Percentiles rank a stretch among this genome's conserved stretches.
phyloP scores from a whole-genome alignment of 129 eudicot species.

The Flaveria linearis region DNA sequence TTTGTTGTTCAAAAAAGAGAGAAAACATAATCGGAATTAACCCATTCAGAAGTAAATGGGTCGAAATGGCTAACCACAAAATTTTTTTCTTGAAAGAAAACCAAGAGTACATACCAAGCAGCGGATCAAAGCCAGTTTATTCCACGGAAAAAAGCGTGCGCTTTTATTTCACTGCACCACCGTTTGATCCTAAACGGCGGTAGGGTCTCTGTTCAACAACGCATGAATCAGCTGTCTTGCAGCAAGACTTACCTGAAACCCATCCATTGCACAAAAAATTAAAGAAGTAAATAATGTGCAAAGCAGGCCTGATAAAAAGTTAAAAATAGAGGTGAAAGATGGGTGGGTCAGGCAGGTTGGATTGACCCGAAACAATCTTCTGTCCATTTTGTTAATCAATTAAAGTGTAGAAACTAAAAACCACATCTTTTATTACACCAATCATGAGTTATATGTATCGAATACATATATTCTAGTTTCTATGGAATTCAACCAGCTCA shows the following conservation, averaged over 20 bases:
- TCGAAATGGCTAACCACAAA: too few species aligned
- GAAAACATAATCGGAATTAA: too few species aligned
- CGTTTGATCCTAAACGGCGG: constrained; percentile 79
- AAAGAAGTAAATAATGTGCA: not conserved
- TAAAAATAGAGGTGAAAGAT: not conserved
- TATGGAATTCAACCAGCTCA: not conserved
- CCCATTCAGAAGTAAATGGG: too few species aligned
- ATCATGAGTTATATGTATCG: not conserved
- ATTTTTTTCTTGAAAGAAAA: not conserved
- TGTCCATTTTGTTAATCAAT: not conserved
- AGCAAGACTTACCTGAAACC: constrained; percentile 75
- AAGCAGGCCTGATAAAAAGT: constrained; percentile 10
- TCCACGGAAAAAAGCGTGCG: constrained; percentile 81
- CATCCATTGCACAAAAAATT: constrained; percentile 2
- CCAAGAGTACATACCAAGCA: constrained; percentile 65
- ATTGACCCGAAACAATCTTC: not conserved
- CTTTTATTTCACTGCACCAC: constrained; percentile 87
- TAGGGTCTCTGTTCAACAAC: constrained; percentile 79
- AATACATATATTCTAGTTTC: not conserved
- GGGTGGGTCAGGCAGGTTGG: not conserved
- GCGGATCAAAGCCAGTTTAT: constrained; percentile 92
- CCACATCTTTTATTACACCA: not conserved
- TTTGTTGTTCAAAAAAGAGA: too few species aligned
- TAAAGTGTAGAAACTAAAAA: not conserved
- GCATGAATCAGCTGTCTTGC: constrained; percentile 94